These are phyloP conservation scores for Trametes cingulata DNA, from an alignment of 768 basidiomycete genomes.

Conservation along the genomic window DNA sequence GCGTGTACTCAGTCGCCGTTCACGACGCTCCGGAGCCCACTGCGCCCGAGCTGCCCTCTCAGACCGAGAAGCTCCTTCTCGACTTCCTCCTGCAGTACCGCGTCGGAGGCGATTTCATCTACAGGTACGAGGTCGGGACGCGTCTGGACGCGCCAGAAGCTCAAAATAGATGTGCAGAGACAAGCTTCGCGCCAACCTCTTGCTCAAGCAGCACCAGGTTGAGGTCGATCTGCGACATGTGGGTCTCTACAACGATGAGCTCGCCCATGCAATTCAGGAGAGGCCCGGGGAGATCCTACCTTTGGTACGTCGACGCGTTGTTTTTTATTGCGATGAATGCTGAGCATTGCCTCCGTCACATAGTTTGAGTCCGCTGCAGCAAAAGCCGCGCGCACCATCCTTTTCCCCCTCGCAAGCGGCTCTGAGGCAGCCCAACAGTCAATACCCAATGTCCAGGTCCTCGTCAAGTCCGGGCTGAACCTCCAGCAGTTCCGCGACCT, in stretches of 20 bases:
- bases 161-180: constrained; percentile 50
- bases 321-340: not conserved
- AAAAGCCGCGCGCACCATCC: constrained; percentile 77
- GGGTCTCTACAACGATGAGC: constrained; percentile 84
- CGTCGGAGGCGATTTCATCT: constrained; percentile 88
- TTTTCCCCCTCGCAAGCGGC: constrained; percentile 75
- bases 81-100: constrained; percentile 90
- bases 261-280: constrained; percentile 89
- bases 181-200: constrained; percentile 83
- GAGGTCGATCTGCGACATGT: constrained; percentile 56
- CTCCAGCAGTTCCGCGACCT: constrained; percentile 93
- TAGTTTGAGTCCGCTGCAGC: constrained; percentile 93
- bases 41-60: constrained; percentile 72
- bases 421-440: constrained; percentile 46
- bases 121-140: constrained; percentile 57
- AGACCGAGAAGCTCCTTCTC: constrained; percentile 75
- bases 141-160: not conserved
- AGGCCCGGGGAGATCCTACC: constrained; percentile 87
- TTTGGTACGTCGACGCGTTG: constrained; percentile 51
- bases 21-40: constrained; percentile 52
- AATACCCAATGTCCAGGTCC: constrained; percentile 81
- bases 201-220: constrained; percentile 77
- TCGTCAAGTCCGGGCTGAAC: constrained; percentile 86
- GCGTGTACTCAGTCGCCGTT: constrained; percentile 79
- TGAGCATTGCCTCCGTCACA: not conserved